Base-by-base conservation (phyloP, 768 basidiomycete genomes). In the Boletales sp. region DNA sequence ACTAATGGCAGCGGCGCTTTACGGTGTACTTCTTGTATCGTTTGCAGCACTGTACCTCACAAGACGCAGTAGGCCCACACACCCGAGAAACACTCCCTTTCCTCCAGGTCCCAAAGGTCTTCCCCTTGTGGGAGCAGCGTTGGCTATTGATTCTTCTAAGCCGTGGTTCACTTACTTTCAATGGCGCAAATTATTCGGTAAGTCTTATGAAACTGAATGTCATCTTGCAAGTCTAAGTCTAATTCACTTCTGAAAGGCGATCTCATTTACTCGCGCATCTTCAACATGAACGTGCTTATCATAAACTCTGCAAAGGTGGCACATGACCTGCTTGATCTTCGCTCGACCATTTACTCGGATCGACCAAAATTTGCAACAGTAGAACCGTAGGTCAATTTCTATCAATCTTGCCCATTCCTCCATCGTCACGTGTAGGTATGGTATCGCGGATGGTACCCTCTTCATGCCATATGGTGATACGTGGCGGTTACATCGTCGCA, bases 71-170 rank as follows among this genome's bases (percentile, higher is more conserved):
- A 10, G 32, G n/a, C 18, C 48, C 27, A 40, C 32, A 13, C 43
- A 29, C 12, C 42, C 39, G 4, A 30, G 17, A 11, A 47, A 47
- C 8, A n/a, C 40, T 36, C 57, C 69, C 17, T 68, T 79, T 27
- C 77, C 76, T 40, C 77, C 75, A 32, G 82, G 81, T 17, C 81
- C 83, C 6, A 76, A 66, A 57, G 73, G 76, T 40, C 58, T 81
- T 32, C 69, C 69, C 12, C 9, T 70, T 15, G 29, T 69, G 24
- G 69, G 69, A 37, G 55, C 52, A 14, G 51, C 45, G 17, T 45
- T 61, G 19, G 61, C n/a, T n/a, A 27, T 27, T 27, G 24, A 7
- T 27, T 7, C 24, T 27, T 6, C 24, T 6, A 27, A 27, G 24
- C 24, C 4, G 7, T 27, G 24, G 5, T 27, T 5, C 24, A 5